Conservation (phyloP, 805 yeast genomes). For the Candida wancherniae region DNA sequence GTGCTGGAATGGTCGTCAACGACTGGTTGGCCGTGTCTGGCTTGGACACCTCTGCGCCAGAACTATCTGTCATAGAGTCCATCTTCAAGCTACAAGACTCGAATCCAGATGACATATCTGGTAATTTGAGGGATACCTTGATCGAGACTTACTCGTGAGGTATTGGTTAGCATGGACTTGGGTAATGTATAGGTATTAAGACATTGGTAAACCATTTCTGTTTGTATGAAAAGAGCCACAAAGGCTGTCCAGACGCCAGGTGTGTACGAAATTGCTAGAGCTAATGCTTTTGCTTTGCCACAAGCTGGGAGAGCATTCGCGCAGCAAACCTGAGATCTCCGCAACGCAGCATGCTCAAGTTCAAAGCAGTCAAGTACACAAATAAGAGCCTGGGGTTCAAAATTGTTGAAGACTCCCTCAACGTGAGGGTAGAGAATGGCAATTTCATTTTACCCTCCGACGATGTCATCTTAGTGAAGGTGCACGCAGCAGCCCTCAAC, state of each 20-base stretch:
- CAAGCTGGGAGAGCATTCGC: no score
- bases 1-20: constrained; percentile 98
- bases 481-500: constrained; percentile 27
- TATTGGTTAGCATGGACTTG: neutral
- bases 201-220: no score
- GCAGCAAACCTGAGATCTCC: no score
- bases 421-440: constrained; percentile 4
- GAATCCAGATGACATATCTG: constrained; percentile 79
- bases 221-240: no score
- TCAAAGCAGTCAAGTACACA: constrained; percentile 19
- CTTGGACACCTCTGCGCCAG: constrained; percentile 97
- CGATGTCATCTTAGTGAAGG: constrained; percentile 23
- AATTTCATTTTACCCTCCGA: constrained; percentile 7
- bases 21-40: constrained; percentile 98
- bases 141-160: constrained; percentile 80
- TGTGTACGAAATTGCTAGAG: no score
- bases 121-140: constrained; percentile 84
- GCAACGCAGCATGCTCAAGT: constrained; percentile 9
- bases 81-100: constrained; percentile 92
- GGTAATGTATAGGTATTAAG: no score
- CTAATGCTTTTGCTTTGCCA: no score
- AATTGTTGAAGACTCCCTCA: constrained; percentile 7
- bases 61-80: constrained; percentile 91
- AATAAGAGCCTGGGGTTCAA: constrained; percentile 10
- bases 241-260: no score